A percentile compares a stretch with the other conserved stretches of the same genome.
Evolutionary conservation across 495 filamentous ascomycete species (phyloP).

Genomic region (Neurospora sp.): DNA sequence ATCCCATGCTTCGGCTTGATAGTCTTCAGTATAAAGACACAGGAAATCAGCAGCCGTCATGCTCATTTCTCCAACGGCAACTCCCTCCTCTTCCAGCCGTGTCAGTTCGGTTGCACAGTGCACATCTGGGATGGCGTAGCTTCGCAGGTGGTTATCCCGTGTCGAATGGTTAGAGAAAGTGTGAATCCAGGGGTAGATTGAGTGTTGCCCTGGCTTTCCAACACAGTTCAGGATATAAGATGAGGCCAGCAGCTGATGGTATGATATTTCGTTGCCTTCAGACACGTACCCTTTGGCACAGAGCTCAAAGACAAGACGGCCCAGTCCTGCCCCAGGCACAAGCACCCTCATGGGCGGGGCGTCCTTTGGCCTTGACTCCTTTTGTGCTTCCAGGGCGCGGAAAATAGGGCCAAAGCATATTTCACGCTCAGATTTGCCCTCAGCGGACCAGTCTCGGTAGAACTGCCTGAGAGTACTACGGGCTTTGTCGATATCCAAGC

Average conservation of each 20-base stretch:
- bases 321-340: conserved; percentile 83
- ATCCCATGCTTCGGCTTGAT: conserved; percentile 55
- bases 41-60: conserved; percentile 85
- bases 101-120: conserved; percentile 53
- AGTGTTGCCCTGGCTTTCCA: conserved; percentile 39
- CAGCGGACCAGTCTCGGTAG: conserved; percentile 88
- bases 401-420: conserved; percentile 68
- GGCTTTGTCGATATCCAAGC: conserved; percentile 76
- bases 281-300: conserved; percentile 60
- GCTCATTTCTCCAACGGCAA: conserved; percentile 53
- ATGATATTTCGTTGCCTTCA: conserved; percentile 94
- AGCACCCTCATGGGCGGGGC: conserved; percentile 51
- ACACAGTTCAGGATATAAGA: conserved; percentile 72
- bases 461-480: conserved; percentile 84
- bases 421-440: conserved; percentile 60
- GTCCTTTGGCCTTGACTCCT: conserved; percentile 22
- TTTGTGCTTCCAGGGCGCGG: conserved; percentile 47
- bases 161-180: conserved; percentile 69
- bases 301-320: conserved; percentile 78
- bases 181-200: conserved; percentile 70
- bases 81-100: conserved; percentile 7
- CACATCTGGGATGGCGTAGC: conserved; percentile 65
- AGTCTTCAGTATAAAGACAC: conserved; percentile 54
- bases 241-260: conserved; percentile 80
- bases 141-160: conserved; percentile 58